A percentile compares a stretch with the other conserved stretches of the same genome.
Conservation (phyloP, 805 yeast species). For the Metschnikowia sp. region DNA sequence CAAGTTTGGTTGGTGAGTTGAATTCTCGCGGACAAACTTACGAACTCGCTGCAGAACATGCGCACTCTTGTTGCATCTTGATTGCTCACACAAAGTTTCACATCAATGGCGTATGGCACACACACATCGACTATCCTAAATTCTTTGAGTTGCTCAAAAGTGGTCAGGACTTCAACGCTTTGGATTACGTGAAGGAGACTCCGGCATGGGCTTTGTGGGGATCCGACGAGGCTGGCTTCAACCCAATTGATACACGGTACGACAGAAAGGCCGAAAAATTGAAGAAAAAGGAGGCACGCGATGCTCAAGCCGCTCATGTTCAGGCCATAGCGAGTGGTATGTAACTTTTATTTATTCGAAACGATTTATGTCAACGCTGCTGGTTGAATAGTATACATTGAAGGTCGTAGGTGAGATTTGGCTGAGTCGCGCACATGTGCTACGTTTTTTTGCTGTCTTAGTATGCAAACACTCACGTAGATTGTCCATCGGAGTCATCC, state of each 20-base stretch:
- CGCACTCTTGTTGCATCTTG: constrained; percentile 88
- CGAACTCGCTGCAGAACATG: constrained; percentile 91
- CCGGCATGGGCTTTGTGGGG: constrained; percentile 94
- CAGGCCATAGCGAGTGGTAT: constrained; percentile 1
- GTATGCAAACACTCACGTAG: no score
- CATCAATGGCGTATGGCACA: constrained; percentile 73
- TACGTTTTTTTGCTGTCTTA: no score
- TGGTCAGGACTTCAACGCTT: constrained; percentile 66
- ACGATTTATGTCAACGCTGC: no score
- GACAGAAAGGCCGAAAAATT: constrained; percentile 61
- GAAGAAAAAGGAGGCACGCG: constrained; percentile 44
- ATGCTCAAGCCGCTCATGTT: constrained; percentile 17
- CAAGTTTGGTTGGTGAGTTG: constrained; percentile 57
- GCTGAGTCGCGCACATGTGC: no score
- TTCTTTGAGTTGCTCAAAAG: constrained; percentile 67
- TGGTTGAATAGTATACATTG: no score
- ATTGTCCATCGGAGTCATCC: no score
- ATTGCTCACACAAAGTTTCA: constrained; percentile 74
- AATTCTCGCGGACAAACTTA: constrained; percentile 65
- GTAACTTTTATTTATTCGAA: no score
- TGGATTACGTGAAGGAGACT: constrained; percentile 78
- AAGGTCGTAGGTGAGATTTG: no score
- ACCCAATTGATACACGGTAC: constrained; percentile 74
- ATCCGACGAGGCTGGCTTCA: constrained; percentile 79
- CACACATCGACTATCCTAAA: constrained; percentile 79